phyloP scores from a whole-genome alignment of 1,139 yeast genomes.

The Scheffersomyces parashehatae region DNA sequence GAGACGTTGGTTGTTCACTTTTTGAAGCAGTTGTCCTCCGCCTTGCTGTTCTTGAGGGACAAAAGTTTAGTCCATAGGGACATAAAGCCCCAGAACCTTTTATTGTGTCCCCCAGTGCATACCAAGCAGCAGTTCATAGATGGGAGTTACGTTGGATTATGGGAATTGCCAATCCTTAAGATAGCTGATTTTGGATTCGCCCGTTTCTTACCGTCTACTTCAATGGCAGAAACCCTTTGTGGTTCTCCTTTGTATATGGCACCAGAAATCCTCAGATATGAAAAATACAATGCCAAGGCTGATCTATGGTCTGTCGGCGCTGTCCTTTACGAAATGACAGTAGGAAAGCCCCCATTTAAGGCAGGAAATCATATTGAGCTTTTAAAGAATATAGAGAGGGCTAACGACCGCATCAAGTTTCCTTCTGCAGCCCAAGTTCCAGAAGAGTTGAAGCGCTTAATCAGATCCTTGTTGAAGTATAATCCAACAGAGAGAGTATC shows the following conservation, averaged over 20 bases:
- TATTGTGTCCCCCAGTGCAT: constrained; percentile 74
- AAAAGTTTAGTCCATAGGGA: constrained; percentile 90
- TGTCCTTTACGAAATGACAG: constrained; percentile 90
- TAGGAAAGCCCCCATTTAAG: constrained; percentile 92
- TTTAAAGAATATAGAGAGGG: constrained; percentile 77
- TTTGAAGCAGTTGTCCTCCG: constrained; percentile 81
- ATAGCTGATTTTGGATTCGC: constrained; percentile 99
- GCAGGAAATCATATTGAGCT: constrained; percentile 92
- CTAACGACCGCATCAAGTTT: constrained; percentile 74
- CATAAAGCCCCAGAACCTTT: constrained; percentile 88
- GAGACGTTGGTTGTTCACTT: constrained; percentile 79
- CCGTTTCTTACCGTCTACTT: constrained; percentile 84
- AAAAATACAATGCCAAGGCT: constrained; percentile 95
- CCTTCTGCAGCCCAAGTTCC: constrained; percentile 65
- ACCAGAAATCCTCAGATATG: constrained; percentile 91
- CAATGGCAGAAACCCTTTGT: constrained; percentile 95
- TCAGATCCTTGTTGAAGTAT: constrained; percentile 73
- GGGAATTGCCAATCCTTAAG: constrained; percentile 87
- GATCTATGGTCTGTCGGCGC: constrained; percentile 99
- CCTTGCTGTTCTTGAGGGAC: constrained; percentile 75
- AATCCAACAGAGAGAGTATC: constrained; percentile 88
- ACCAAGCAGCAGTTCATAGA: constrained; percentile 59
- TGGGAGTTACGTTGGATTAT: constrained; percentile 67
- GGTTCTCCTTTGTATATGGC: constrained; percentile 99
- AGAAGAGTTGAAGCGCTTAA: constrained; percentile 65